Evolutionary conservation across 768 basidiomycete species (phyloP).

Genomic region (Sutorius australiensis): DNA sequence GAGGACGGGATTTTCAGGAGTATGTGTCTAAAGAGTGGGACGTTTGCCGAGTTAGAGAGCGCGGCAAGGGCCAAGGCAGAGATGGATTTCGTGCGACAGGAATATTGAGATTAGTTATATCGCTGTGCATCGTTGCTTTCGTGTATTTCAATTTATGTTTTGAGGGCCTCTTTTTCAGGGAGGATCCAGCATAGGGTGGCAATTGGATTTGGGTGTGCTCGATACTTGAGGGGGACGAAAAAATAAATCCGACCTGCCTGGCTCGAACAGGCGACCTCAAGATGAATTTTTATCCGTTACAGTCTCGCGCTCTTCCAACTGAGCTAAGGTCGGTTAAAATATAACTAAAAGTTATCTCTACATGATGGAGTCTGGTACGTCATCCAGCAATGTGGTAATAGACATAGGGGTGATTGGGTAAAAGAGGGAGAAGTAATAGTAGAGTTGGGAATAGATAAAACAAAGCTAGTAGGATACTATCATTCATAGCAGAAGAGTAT

Average conservation of each 20-base stretch:
- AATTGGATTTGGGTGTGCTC: too few species aligned
- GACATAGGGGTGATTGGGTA: too few species aligned
- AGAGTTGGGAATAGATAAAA: too few species aligned
- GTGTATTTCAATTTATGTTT: neutral
- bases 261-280: slow-evolving; percentile 45
- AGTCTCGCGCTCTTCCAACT: slow-evolving; percentile 53
- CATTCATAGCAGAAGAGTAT: too few species aligned
- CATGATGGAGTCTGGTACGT: too few species aligned
- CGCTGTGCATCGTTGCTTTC: neutral
- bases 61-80: slow-evolving; percentile 46
- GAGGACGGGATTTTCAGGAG: slow-evolving; percentile 61
- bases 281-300: slow-evolving; percentile 35
- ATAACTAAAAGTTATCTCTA: too few species aligned
- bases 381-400: too few species aligned
- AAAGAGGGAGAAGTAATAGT: too few species aligned
- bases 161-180: too few species aligned
- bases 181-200: too few species aligned
- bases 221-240: neutral
- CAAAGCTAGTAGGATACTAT: too few species aligned
- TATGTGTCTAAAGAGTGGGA: slow-evolving; percentile 72
- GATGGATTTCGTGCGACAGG: slow-evolving; percentile 1
- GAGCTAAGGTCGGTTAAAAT: slow-evolving; percentile 32
- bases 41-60: slow-evolving; percentile 55
- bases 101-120: too few species aligned
- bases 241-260: slow-evolving; percentile 35